Conservation (phyloP, 106 monocot genomes). For the Triglochin maritima region DNA sequence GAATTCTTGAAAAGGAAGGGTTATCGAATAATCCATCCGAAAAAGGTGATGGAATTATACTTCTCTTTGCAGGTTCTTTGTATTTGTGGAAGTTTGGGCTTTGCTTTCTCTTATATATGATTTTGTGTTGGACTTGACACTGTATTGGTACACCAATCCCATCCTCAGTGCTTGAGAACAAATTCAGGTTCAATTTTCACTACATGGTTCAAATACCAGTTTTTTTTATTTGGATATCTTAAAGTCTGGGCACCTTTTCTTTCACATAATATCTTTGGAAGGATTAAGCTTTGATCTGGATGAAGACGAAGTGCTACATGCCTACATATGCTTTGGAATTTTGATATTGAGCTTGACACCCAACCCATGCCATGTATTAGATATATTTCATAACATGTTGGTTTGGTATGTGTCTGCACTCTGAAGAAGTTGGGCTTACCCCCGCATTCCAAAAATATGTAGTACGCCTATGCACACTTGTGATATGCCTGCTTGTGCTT, state of each 20-base stretch:
- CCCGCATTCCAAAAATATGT: no score
- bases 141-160: background rate
- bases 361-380: background rate
- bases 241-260: background rate
- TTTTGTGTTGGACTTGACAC: background rate
- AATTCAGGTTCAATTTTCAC: background rate
- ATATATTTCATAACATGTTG: background rate
- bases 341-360: background rate
- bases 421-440: no score
- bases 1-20: conserved; percentile 84
- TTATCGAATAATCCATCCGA: conserved; percentile 85
- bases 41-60: conserved; percentile 43
- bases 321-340: no score
- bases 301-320: background rate
- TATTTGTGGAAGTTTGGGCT: background rate
- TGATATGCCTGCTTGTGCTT: no score
- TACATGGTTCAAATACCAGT: background rate
- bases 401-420: no score
- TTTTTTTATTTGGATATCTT: background rate
- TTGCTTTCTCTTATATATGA: background rate
- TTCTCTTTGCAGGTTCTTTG: background rate
- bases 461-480: no score
- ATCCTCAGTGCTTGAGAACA: background rate
- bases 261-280: background rate
- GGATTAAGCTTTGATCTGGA: background rate